These are phyloP conservation scores for Heteromeles arbutifolia DNA, from an alignment of 306 rosid genomes.

Conservation along the genomic window DNA sequence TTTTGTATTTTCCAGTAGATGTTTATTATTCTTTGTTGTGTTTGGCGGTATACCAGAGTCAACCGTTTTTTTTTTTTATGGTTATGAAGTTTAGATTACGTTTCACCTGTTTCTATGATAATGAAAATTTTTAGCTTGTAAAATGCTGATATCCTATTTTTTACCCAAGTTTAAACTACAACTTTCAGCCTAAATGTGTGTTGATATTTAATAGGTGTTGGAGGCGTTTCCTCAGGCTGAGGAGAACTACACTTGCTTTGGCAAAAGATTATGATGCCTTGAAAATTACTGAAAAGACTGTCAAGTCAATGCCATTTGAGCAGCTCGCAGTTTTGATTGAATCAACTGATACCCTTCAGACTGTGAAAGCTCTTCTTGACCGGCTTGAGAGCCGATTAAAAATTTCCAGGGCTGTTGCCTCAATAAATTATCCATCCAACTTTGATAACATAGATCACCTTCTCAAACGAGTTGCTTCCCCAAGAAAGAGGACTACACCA, in stretches of 20 bases:
- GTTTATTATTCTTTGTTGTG: not conserved
- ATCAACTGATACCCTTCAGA: conserved; percentile 65
- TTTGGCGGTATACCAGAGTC: not conserved
- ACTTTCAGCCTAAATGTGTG: conserved; percentile 4
- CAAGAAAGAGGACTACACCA: conserved; percentile 64
- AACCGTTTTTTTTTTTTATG: not conserved
- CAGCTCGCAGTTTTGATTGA: conserved; percentile 78
- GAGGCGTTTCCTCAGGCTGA: conserved; percentile 55
- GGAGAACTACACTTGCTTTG: conserved; percentile 67
- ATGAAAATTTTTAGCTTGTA: not conserved
- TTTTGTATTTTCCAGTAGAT: not conserved
- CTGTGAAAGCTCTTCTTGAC: conserved; percentile 70
- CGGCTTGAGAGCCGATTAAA: conserved; percentile 74
- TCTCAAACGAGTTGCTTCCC: conserved; percentile 76
- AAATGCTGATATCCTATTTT: not conserved
- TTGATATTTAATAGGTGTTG: conserved; percentile 57
- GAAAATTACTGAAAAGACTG: conserved; percentile 59
- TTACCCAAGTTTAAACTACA: not conserved
- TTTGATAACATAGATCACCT: conserved; percentile 90
- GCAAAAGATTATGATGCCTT: conserved; percentile 56
- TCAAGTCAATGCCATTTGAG: conserved; percentile 84
- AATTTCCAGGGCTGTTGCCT: conserved; percentile 45
- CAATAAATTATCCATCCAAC: conserved; percentile 33
- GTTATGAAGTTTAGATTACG: not conserved
- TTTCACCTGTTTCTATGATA: not conserved